Percentiles rank a stretch among this genome's conserved stretches.
Conservation (phyloP, 2,329 filamentous ascomycete species). For the Phaeosphaeriaceae sp. region DNA sequence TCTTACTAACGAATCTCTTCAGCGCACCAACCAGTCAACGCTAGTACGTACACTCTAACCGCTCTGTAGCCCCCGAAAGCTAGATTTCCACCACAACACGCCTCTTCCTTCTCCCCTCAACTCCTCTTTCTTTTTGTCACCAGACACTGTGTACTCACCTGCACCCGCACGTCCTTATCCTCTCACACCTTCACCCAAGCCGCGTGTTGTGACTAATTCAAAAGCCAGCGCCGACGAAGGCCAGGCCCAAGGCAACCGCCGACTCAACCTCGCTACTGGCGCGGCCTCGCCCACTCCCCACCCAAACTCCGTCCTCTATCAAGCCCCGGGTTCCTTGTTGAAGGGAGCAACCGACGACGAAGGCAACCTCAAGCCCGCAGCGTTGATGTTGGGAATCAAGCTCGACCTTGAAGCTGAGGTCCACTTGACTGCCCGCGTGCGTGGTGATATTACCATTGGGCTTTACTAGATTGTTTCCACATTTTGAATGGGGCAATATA, state of each 20-base stretch:
- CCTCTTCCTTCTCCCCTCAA: neutral
- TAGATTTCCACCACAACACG: neutral
- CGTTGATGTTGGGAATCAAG: too few relatives aligned
- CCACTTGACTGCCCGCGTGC: neutral
- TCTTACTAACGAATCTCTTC: neutral
- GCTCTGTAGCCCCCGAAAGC: neutral
- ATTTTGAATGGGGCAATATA: neutral
- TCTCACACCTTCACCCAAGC: neutral
- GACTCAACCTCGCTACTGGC: neutral
- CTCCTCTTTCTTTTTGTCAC: neutral
- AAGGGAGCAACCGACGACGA: neutral
- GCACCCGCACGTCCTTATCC: neutral
- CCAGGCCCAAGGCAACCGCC: neutral
- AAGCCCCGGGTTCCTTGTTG: neutral
- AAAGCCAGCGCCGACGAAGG: neutral
- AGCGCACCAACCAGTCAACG: neutral
- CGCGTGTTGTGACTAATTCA: neutral
- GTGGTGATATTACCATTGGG: neutral
- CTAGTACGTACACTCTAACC: neutral
- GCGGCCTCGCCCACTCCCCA: neutral
- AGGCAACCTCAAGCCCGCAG: neutral
- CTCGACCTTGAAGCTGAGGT: too few relatives aligned
- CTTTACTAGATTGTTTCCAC: slow-evolving; percentile 7
- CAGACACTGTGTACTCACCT: neutral
- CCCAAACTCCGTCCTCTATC: neutral